These are phyloP conservation scores for Rosa chinensis DNA, from an alignment of 306 rosid species.

Conservation along the genomic window DNA sequence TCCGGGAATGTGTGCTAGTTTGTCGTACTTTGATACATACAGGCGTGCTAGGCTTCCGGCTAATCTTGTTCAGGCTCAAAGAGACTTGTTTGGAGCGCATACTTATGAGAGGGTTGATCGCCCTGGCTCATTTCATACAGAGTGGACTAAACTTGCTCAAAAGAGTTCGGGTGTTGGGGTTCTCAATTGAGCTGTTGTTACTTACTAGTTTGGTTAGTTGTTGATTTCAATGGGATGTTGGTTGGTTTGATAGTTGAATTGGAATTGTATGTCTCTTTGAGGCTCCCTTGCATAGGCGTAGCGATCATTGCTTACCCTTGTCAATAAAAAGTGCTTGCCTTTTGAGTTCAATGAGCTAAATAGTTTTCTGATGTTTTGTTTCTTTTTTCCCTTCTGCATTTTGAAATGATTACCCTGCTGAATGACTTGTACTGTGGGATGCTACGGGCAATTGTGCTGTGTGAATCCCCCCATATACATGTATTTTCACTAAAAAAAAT, in stretches of 20 bases:
- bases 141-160: slow-evolving; percentile 91
- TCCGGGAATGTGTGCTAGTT: slow-evolving; percentile 97
- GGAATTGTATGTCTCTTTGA: slow-evolving; percentile 35
- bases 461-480: too few relatives aligned
- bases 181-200: slow-evolving; percentile 45
- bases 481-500: too few relatives aligned
- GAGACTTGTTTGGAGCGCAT: slow-evolving; percentile 94
- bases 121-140: slow-evolving; percentile 80
- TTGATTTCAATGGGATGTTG: slow-evolving; percentile 18
- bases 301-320: slow-evolving; percentile 34
- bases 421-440: too few relatives aligned
- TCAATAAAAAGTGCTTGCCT: slow-evolving; percentile 52
- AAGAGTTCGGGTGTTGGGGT: slow-evolving; percentile 54
- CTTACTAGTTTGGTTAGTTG: slow-evolving; percentile 31
- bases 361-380: not conserved
- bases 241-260: slow-evolving; percentile 32
- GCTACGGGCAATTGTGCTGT: too few relatives aligned
- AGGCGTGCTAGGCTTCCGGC: slow-evolving; percentile 89
- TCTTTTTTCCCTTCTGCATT: not conserved
- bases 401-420: not conserved
- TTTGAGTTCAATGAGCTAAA: slow-evolving; percentile 25
- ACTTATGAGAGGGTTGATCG: slow-evolving; percentile 86
- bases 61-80: slow-evolving; percentile 94
- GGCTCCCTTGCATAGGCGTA: slow-evolving; percentile 41
- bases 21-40: slow-evolving; percentile 84